Evolutionary conservation across 164 flowering plant genomes (phyloP), one percentile per base, ranked within the genome.

Genomic region (Stephania cephalantha): DNA sequence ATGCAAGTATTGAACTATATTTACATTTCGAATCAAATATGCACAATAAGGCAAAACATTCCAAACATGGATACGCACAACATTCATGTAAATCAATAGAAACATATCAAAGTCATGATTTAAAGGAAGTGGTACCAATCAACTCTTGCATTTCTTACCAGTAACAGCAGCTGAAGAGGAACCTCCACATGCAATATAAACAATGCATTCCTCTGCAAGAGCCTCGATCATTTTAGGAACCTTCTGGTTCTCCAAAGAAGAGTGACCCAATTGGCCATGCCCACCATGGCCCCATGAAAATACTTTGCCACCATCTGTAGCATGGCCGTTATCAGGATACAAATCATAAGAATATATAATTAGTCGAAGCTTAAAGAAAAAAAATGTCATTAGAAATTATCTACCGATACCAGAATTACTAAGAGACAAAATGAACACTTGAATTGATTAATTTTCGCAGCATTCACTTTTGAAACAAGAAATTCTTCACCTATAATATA

Each of bases 221-320:
- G 91, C 88, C 76, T 91, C 97, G 78, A 95, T 73, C 46, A 80
- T 80, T 8, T 48, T n/a, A 68, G 99, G 99, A 77, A 82, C 73
- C 83, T 87, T 88, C 80, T 85, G 88, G 80, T 77, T 92, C 70
- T 91, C 83, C 30, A 84, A 79, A 52, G 93, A 85, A 79, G 85
- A 85, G 81, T 90, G 87, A 71, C 97, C 99, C 86, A 95, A 75
- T 79, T 95, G 99, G 77, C 99, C 99, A 76, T 86, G 92, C 73
- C 94, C 94, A 22, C 99, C 98, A 81, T 93, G 90, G 63, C 99
- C 99, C 98, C 98, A 95, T 2, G 99, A 93, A 72, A 88, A 82
- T 15, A 95, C 95, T 79, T 86, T 88, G 1, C 98, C 97, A 15
- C 89, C 86, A 80, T 90, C 99, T 92, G 83, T 79, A 69, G 78